phyloP scores from a whole-genome alignment of 2,329 filamentous ascomycete genomes.

The Pseudohalonectria lignicola region DNA sequence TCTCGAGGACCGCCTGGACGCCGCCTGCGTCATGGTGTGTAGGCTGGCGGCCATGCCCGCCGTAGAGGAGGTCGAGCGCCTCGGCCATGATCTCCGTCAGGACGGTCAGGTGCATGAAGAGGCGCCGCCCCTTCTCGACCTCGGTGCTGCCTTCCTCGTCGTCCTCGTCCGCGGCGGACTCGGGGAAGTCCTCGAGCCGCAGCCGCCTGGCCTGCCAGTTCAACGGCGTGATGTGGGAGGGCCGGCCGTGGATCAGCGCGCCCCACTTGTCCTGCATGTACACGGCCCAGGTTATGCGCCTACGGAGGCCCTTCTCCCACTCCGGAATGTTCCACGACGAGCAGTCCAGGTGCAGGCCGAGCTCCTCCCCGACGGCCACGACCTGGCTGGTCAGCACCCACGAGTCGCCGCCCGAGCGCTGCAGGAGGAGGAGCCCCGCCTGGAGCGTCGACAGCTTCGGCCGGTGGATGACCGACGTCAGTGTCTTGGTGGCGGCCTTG shows the following conservation, averaged over 20 bases:
- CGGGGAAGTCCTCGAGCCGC: constrained; percentile 24
- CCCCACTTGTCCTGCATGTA: constrained; percentile 93
- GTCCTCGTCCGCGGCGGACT: constrained; percentile 22
- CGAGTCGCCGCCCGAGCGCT: constrained; percentile 65
- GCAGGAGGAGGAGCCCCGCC: constrained; percentile 63
- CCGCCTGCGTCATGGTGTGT: too few species aligned
- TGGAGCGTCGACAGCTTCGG: constrained; percentile 76
- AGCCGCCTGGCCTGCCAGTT: constrained; percentile 42
- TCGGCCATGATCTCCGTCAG: constrained; percentile 39
- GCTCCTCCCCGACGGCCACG: constrained; percentile 76
- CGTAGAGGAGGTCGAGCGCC: constrained; percentile 36
- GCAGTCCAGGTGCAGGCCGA: constrained; percentile 84
- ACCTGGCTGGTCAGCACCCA: constrained; percentile 81
- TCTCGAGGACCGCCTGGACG: constrained; percentile 7
- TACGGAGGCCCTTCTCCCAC: constrained; percentile 79
- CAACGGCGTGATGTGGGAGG: constrained; percentile 20
- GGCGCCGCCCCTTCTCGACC: constrained; percentile 30
- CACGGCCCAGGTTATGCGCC: constrained; percentile 78
- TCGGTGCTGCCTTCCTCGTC: constrained; percentile 27
- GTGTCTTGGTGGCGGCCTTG: constrained; percentile 39
- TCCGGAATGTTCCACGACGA: constrained; percentile 74
- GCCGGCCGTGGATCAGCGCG: constrained; percentile 61
- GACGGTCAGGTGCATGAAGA: constrained; percentile 39
- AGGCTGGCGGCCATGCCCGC: neutral
- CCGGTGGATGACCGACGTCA: constrained; percentile 67